Base-by-base conservation (phyloP, 306 rosid genomes). In the Trifolium subterraneum region DNA sequence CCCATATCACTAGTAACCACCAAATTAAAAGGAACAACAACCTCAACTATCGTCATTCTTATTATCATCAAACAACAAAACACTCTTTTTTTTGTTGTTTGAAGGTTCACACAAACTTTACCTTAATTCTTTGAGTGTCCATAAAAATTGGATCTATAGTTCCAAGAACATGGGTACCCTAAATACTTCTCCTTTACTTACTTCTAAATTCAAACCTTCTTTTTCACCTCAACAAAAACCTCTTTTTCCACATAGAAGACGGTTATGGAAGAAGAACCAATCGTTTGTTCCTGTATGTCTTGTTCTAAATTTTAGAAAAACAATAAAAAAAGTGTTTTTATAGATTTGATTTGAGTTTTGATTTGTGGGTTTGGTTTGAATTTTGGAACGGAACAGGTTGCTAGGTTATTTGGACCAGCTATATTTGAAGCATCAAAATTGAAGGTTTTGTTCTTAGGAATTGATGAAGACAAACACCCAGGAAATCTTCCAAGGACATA, bases 351-450 rank as follows among this genome's bases (percentile, higher is more conserved):
- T 72, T 66, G 59, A 41, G 7, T 80, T 13, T 71, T 8, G 8
- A 1, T 8, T 64, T 19, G n/a, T 62, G 81, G 68, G 70, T 64
- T 79, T 73, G 45, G 51, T 80, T 80, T 44, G 50, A 0, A 36
- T 6, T 36, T 36, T 79, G 80, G 33, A 63, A 64, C 80, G 80
- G 33, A 63, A 64, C 80, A 94, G 98, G 88, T 87, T 48, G 94
- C 95, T 7, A 88, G 99, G 86, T 67, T 94, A 65, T 94, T 94
- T 64, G 99, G 97, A 5, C 97, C 97, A 2, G 76, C 97, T 0
- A 94, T 90, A n/a, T 94, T 94, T 78, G 99, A 92, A 83, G 86
- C 97, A 50, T 94, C 99, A 7, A 94, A 94, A 82, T 77, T 94
- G 31, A 94, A 90, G 85, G 97, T 94, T 41, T 80, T 92, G 54